phyloP scores from a whole-genome alignment of 2,329 filamentous ascomycete genomes.

The Ploettnerulaceae sp. region DNA sequence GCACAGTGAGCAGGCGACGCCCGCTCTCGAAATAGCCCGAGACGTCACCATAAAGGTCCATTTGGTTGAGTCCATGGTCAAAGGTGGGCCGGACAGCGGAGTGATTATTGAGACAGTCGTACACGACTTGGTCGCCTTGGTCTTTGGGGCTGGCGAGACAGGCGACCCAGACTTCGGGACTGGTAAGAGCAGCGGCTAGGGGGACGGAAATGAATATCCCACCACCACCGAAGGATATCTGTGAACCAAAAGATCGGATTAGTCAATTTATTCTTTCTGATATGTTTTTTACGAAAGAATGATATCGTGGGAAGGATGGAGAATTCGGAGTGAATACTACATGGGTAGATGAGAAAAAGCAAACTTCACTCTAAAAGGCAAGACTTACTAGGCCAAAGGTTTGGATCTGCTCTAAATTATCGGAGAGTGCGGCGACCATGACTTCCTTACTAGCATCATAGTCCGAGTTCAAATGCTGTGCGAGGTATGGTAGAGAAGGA shows the following conservation, averaged over 20 bases:
- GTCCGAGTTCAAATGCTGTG: conserved; percentile 18
- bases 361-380: too few relatives aligned
- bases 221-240: conserved; percentile 28
- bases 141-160: conserved; percentile 16
- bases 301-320: too few relatives aligned
- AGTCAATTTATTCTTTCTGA: too few relatives aligned
- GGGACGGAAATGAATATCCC: conserved; percentile 29
- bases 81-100: conserved; percentile 22
- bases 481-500: conserved; percentile 24
- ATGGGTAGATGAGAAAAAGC: too few relatives aligned
- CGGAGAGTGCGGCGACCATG: conserved; percentile 23
- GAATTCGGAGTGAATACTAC: too few relatives aligned
- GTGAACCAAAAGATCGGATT: too few relatives aligned
- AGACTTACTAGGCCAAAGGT: conserved; percentile 24
- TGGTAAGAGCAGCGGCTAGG: conserved; percentile 17
- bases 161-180: conserved; percentile 13
- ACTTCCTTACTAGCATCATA: conserved; percentile 20
- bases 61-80: conserved; percentile 25
- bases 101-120: conserved; percentile 22
- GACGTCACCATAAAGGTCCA: conserved; percentile 26
- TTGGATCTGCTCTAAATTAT: conserved; percentile 23
- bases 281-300: too few relatives aligned
- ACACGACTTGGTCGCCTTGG: conserved; percentile 28
- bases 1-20: conserved; percentile 23
- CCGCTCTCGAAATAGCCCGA: conserved; percentile 28